Conservation (phyloP, 2,329 filamentous ascomycete species). For the Penicillium psychrosexuale region DNA sequence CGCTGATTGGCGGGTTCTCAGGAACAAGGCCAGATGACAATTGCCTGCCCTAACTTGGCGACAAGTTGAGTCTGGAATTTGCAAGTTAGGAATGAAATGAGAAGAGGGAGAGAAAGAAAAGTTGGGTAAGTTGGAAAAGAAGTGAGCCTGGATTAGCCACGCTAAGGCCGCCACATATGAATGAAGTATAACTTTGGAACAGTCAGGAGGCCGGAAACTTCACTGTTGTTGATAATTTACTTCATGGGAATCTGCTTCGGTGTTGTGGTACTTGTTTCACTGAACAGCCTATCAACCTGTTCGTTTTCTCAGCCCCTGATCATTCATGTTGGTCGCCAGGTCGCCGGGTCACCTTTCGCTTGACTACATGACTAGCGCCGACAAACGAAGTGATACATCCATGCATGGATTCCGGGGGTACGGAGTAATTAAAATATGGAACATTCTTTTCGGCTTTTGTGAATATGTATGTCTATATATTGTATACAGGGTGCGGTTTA, state of each 20-base stretch:
- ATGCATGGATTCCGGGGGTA: neutral
- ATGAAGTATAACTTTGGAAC: neutral
- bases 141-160: too few species aligned
- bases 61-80: neutral
- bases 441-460: neutral
- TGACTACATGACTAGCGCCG: neutral
- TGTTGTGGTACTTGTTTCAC: neutral
- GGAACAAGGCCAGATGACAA: conserved; percentile 1
- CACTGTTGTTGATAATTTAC: neutral
- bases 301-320: neutral
- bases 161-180: neutral
- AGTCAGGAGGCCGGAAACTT: neutral
- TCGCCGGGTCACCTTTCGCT: neutral
- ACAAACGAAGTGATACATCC: neutral
- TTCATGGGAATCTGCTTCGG: neutral
- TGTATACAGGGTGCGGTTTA: neutral
- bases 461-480: neutral
- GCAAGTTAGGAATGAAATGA: neutral
- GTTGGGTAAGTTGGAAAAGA: neutral
- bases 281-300: neutral
- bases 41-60: neutral
- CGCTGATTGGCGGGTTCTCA: neutral
- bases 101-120: neutral
- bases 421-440: neutral
- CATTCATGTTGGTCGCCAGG: neutral